Conservation (phyloP, 1,284 basidiomycete genomes). For the Ceratobasidium sp. region DNA sequence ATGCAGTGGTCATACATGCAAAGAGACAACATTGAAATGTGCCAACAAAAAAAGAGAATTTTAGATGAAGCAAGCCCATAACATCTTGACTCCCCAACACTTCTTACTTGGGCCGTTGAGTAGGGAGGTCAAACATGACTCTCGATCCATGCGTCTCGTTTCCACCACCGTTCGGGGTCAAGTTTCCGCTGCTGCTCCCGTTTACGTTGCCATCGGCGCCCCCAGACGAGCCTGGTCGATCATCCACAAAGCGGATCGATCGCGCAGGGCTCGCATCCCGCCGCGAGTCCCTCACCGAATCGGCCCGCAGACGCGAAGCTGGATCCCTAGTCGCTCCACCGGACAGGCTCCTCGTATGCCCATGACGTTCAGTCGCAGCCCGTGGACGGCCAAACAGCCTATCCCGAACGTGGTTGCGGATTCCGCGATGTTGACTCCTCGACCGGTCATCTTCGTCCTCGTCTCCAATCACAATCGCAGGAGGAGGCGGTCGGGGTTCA, state of each 20-base stretch:
- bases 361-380: slow-evolving; percentile 3
- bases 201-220: neutral
- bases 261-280: slow-evolving; percentile 27
- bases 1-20: slow-evolving; percentile 2
- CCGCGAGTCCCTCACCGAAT: slow-evolving; percentile 19
- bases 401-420: slow-evolving; percentile 34
- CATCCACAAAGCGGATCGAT: slow-evolving; percentile 27
- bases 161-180: neutral
- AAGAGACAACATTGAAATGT: neutral
- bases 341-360: slow-evolving; percentile 8
- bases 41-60: neutral
- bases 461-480: slow-evolving; percentile 1
- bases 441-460: slow-evolving; percentile 30
- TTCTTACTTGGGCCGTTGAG: slow-evolving; percentile 19
- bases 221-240: slow-evolving; percentile 19
- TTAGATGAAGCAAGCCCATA: neutral
- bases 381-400: slow-evolving; percentile 20
- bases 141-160: slow-evolving; percentile 8
- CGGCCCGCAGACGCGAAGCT: slow-evolving; percentile 14
- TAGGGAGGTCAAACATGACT: slow-evolving; percentile 33
- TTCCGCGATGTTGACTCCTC: slow-evolving; percentile 1
- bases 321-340: neutral
- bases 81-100: neutral
- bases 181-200: neutral
- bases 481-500: neutral